Evolutionary conservation across 148 eudicot species (phyloP).

Genomic region (Simmondsia chinensis): DNA sequence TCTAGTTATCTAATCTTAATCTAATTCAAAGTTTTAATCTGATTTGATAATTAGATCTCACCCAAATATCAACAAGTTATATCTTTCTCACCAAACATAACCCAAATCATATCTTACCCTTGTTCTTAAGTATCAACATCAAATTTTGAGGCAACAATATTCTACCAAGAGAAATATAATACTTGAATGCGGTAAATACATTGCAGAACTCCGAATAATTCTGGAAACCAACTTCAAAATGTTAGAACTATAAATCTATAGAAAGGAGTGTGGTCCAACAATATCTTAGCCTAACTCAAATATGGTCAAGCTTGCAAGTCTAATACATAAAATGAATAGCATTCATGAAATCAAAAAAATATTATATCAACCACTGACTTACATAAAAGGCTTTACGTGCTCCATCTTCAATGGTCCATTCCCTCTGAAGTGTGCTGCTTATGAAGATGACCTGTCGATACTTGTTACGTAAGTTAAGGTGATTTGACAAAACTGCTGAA

Average conservation of each 20-base stretch:
- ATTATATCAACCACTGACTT: background rate
- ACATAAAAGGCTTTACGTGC: slow-evolving; percentile 34
- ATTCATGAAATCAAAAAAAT: background rate
- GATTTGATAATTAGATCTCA: too few species aligned
- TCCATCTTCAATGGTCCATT: slow-evolving; percentile 22
- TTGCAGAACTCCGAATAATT: background rate
- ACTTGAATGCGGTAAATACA: too few species aligned
- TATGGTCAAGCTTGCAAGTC: background rate
- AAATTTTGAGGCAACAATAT: too few species aligned
- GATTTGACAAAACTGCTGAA: background rate
- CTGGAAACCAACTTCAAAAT: background rate
- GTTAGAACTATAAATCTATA: too few species aligned
- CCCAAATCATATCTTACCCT: too few species aligned
- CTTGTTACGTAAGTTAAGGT: background rate
- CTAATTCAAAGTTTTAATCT: too few species aligned
- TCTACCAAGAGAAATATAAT: too few species aligned
- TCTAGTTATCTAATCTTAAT: too few species aligned
- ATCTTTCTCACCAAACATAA: too few species aligned
- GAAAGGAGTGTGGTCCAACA: too few species aligned
- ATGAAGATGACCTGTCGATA: slow-evolving; percentile 30
- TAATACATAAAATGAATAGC: background rate
- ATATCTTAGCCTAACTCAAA: background rate
- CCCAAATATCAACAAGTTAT: too few species aligned
- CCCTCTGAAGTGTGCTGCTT: slow-evolving; percentile 27
- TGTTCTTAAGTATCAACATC: too few species aligned